phyloP scores from a whole-genome alignment of 768 basidiomycete species.

The Phaeotremella skinneri region DNA sequence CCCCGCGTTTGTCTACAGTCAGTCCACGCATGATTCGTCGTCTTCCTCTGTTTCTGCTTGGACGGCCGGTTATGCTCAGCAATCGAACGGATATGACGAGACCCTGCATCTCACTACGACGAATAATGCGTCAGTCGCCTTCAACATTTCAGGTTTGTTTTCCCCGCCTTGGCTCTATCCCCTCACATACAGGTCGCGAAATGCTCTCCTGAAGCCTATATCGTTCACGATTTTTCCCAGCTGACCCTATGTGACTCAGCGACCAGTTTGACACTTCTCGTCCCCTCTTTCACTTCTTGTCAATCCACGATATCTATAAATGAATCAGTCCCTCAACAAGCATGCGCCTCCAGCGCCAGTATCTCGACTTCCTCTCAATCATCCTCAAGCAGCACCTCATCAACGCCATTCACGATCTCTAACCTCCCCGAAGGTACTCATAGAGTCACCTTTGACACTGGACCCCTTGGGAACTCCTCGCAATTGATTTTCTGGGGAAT shows the following conservation, averaged over 20 bases:
- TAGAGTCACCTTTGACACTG: conserved; percentile 21
- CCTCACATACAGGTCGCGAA: not conserved
- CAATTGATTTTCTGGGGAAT: conserved; percentile 45
- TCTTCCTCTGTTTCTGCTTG: conserved; percentile 22
- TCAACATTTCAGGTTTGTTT: conserved; percentile 14
- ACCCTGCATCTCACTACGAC: conserved; percentile 8
- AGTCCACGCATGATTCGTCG: not conserved
- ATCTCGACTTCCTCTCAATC: not conserved
- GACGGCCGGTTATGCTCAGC: conserved; percentile 35
- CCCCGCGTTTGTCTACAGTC: not conserved
- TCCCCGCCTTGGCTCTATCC: not conserved
- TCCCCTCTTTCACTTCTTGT: conserved; percentile 31
- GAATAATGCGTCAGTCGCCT: not conserved
- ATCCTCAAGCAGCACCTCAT: conserved; percentile 1
- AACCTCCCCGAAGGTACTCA: conserved; percentile 36
- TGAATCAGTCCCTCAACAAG: conserved; percentile 27
- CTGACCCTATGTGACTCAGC: conserved; percentile 17
- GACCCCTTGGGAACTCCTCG: conserved; percentile 8
- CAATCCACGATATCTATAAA: conserved; percentile 40
- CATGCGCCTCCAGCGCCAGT: conserved; percentile 26
- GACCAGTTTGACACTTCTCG: conserved; percentile 31
- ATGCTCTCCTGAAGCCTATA: not conserved
- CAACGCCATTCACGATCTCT: conserved; percentile 27
- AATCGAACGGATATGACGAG: conserved; percentile 8
- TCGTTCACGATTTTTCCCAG: not conserved